These are phyloP conservation scores for Cafeteria roenbergensis DNA, from an alignment of 108 stramenopile species.

Conservation along the genomic window DNA sequence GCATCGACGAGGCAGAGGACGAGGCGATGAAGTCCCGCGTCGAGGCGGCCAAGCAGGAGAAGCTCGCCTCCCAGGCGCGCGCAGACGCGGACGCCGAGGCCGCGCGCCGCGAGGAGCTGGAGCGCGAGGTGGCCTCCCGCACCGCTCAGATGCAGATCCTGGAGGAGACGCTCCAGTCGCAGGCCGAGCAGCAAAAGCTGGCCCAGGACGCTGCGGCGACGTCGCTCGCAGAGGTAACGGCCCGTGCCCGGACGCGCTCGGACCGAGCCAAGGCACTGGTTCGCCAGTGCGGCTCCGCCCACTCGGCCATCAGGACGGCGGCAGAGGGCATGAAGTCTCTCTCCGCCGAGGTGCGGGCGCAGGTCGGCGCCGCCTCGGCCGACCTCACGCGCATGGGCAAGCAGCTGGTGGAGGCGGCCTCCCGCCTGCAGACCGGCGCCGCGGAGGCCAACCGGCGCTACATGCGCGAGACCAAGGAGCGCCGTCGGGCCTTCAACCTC, in stretches of 20 bases:
- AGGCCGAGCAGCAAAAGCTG: background rate
- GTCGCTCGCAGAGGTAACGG: background rate
- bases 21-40: background rate
- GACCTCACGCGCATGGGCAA: background rate
- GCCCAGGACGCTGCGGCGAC: background rate
- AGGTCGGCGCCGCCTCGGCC: background rate
- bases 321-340: background rate
- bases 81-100: background rate
- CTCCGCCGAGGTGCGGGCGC: background rate
- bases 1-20: background rate
- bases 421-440: background rate
- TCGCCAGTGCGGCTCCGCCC: background rate
- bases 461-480: slow-evolving; percentile 22
- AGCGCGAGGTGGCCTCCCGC: background rate
- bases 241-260: background rate
- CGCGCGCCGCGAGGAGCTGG: background rate
- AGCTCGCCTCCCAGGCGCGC: background rate
- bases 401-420: background rate
- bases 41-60: background rate
- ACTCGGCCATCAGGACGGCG: background rate
- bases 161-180: background rate
- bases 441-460: background rate
- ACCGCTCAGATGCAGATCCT: background rate
- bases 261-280: background rate
- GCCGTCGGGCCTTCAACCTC: slow-evolving; percentile 25